A percentile compares a stretch with the other conserved stretches of the same genome.
phyloP scores from a whole-genome alignment of 805 yeast genomes.

The Ogataea pini region DNA sequence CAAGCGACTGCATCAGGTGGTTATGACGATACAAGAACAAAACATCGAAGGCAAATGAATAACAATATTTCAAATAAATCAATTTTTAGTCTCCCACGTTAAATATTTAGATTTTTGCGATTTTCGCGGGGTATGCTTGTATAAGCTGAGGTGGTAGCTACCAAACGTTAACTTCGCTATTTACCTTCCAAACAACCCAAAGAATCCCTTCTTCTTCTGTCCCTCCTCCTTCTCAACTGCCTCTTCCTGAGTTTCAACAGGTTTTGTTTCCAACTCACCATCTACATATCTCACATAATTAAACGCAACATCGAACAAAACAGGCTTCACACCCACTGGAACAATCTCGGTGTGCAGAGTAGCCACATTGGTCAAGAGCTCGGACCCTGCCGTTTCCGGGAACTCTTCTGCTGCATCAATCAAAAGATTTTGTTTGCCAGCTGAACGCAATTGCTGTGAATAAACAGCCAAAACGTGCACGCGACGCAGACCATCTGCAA shows the following conservation, averaged over 20 bases:
- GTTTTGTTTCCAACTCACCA: conserved; percentile 12
- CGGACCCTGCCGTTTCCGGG: conserved; percentile 30
- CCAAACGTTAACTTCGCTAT: neutral
- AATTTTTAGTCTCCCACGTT: neutral
- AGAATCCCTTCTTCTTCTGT: neutral
- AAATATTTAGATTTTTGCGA: neutral
- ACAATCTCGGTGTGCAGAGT: conserved; percentile 39
- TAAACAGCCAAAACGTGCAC: conserved; percentile 52
- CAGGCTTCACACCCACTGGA: conserved; percentile 82
- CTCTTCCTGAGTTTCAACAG: conserved; percentile 2
- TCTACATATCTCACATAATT: conserved; percentile 65
- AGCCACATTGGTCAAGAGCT: conserved; percentile 35
- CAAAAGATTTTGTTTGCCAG: conserved; percentile 23
- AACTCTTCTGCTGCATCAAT: conserved; percentile 33
- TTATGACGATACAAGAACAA: neutral
- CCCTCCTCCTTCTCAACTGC: neutral
- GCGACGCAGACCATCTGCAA: conserved; percentile 28
- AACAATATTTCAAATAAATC: neutral
- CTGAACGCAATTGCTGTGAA: conserved; percentile 31
- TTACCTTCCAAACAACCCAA: neutral
- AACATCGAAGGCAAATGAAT: neutral
- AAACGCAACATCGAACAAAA: conserved; percentile 85
- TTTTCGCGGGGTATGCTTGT: conserved; percentile 1
- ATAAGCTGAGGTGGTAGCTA: neutral
- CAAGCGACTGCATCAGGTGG: conserved; percentile 22